These are phyloP conservation scores for Solioccasus polychromus DNA, from an alignment of 768 basidiomycete genomes.

Conservation along the genomic window DNA sequence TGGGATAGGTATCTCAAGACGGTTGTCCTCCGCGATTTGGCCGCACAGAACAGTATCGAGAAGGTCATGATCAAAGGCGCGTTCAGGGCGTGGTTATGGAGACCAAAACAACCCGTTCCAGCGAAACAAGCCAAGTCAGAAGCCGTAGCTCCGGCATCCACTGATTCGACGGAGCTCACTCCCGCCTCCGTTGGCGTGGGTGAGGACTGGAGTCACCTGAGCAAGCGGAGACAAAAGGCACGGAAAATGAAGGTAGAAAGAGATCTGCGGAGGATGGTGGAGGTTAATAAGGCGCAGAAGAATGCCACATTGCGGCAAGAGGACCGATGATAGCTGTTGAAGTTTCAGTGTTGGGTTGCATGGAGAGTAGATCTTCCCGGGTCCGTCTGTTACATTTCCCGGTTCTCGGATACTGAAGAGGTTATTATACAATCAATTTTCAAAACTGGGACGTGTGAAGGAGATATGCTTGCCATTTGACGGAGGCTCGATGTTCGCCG, in stretches of 20 bases:
- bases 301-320: background rate
- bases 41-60: slow-evolving; percentile 39
- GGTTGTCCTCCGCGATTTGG: slow-evolving; percentile 47
- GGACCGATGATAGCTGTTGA: background rate
- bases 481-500: too few relatives aligned
- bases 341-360: too few relatives aligned
- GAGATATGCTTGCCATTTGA: too few relatives aligned
- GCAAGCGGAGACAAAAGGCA: slow-evolving; percentile 47
- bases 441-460: too few relatives aligned
- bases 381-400: too few relatives aligned
- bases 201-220: slow-evolving; percentile 55
- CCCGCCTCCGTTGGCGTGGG: slow-evolving; percentile 32
- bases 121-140: slow-evolving; percentile 1
- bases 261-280: slow-evolving; percentile 40
- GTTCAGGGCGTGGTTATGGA: slow-evolving; percentile 44
- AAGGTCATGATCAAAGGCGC: slow-evolving; percentile 36
- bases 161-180: slow-evolving; percentile 9
- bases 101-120: slow-evolving; percentile 2
- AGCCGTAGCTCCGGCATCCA: background rate
- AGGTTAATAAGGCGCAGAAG: slow-evolving; percentile 27
- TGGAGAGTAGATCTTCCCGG: too few relatives aligned
- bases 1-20: slow-evolving; percentile 52
- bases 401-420: too few relatives aligned
- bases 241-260: slow-evolving; percentile 44
- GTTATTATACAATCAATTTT: too few relatives aligned